Percentiles rank a stretch among this genome's conserved stretches.
Conservation (phyloP, 805 yeast species). For the Candida maris region DNA sequence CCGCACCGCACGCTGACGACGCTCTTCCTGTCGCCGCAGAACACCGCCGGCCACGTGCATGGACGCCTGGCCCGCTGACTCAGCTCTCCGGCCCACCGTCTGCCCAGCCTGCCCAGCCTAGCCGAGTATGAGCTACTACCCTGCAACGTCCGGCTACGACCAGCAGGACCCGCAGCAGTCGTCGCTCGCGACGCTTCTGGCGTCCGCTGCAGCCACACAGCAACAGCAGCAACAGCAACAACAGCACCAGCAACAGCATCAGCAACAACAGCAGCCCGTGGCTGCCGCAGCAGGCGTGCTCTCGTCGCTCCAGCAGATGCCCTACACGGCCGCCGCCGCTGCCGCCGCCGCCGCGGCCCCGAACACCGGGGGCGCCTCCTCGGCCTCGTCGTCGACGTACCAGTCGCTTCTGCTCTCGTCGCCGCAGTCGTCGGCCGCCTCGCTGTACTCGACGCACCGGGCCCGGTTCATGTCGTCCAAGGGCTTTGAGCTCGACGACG, state of each 20-base stretch:
- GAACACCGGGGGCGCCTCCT: constrained; percentile 14
- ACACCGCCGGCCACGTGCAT: too few species aligned
- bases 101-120: background rate
- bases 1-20: too few species aligned
- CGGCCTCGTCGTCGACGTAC: constrained; percentile 20
- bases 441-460: constrained; percentile 31
- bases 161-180: constrained; percentile 15
- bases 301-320: background rate
- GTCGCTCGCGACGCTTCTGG: constrained; percentile 19
- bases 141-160: constrained; percentile 1
- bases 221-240: too few species aligned
- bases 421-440: constrained; percentile 25
- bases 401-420: constrained; percentile 25
- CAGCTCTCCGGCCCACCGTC: too few species aligned
- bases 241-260: too few species aligned
- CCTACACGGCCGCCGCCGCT: constrained; percentile 10
- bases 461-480: constrained; percentile 56
- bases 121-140: constrained; percentile 8
- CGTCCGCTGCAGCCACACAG: constrained; percentile 17
- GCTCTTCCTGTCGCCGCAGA: too few species aligned
- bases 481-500: constrained; percentile 61
- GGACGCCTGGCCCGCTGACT: too few species aligned
- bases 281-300: too few species aligned
- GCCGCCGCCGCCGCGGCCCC: constrained; percentile 7
- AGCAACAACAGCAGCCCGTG: too few species aligned